A percentile compares a stretch with the other conserved stretches of the same genome.
These are phyloP conservation scores for Cladophialophora bantiana DNA, from an alignment of 2,329 filamentous ascomycete species.

Conservation along the genomic window DNA sequence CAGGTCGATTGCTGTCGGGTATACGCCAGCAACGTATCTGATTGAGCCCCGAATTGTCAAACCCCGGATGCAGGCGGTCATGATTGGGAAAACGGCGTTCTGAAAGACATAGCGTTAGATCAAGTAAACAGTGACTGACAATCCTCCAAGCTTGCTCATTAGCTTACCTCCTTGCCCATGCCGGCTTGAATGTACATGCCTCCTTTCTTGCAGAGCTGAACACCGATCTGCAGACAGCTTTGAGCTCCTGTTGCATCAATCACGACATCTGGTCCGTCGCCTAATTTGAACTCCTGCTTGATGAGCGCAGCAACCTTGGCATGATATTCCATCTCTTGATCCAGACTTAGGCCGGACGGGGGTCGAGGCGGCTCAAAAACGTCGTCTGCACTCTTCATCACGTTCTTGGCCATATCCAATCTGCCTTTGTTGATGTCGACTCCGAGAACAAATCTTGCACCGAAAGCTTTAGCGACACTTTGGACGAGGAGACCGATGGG, in stretches of 20 bases:
- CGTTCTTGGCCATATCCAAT: neutral
- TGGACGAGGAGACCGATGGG: neutral
- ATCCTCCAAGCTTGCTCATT: too few relatives aligned
- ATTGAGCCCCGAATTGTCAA: too few relatives aligned
- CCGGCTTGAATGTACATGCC: conserved; percentile 62
- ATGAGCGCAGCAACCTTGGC: conserved; percentile 42
- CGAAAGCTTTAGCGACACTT: neutral
- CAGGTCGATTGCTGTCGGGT: too few relatives aligned
- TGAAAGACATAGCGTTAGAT: too few relatives aligned
- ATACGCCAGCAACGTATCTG: too few relatives aligned
- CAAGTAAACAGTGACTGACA: too few relatives aligned
- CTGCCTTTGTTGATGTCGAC: neutral
- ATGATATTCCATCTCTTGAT: neutral
- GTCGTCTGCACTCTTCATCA: neutral
- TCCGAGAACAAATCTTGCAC: neutral
- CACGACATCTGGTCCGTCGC: conserved; percentile 58
- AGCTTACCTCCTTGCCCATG: conserved; percentile 50
- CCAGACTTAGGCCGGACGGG: too few relatives aligned
- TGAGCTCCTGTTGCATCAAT: conserved; percentile 59
- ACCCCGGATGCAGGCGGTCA: too few relatives aligned
- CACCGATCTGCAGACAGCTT: conserved; percentile 57
- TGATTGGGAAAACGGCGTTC: too few relatives aligned
- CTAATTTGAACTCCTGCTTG: conserved; percentile 49
- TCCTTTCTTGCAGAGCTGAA: conserved; percentile 55
- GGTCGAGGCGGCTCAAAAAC: neutral